Evolutionary conservation across 768 basidiomycete genomes (phyloP).

Genomic region (Kwoniella europaea): DNA sequence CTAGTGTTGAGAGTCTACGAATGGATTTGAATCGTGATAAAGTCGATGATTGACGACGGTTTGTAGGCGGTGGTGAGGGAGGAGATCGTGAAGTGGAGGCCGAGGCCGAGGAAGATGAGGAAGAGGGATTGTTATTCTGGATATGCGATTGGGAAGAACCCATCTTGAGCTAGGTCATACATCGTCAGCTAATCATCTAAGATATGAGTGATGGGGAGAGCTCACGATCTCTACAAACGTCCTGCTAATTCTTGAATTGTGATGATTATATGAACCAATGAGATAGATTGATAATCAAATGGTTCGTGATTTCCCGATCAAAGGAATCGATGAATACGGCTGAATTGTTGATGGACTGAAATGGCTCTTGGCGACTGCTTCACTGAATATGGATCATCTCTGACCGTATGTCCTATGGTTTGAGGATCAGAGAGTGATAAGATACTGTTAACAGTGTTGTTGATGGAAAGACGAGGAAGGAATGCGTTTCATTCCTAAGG

Average conservation of each 20-base stretch:
- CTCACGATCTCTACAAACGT: background rate
- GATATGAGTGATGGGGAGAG: background rate
- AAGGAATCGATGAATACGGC: background rate
- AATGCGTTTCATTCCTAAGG: background rate
- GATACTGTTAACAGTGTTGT: background rate
- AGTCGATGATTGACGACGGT: slow-evolving; percentile 11
- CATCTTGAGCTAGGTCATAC: slow-evolving; percentile 6
- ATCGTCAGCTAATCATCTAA: background rate
- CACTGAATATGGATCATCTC: too few relatives aligned
- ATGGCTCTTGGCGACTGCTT: too few relatives aligned
- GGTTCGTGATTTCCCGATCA: background rate
- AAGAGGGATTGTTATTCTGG: background rate
- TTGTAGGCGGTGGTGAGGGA: background rate
- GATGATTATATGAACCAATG: background rate
- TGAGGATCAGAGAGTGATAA: background rate
- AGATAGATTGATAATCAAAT: background rate
- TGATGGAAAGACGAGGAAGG: background rate
- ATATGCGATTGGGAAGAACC: slow-evolving; percentile 26
- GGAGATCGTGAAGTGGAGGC: background rate
- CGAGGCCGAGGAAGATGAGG: background rate
- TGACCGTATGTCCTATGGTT: too few relatives aligned
- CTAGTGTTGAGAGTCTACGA: slow-evolving; percentile 19
- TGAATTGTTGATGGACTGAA: background rate
- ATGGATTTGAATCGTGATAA: slow-evolving; percentile 21
- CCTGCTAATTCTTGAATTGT: background rate